phyloP scores from a whole-genome alignment of 2,329 filamentous ascomycete genomes.

The Exophiala aquamarina region DNA sequence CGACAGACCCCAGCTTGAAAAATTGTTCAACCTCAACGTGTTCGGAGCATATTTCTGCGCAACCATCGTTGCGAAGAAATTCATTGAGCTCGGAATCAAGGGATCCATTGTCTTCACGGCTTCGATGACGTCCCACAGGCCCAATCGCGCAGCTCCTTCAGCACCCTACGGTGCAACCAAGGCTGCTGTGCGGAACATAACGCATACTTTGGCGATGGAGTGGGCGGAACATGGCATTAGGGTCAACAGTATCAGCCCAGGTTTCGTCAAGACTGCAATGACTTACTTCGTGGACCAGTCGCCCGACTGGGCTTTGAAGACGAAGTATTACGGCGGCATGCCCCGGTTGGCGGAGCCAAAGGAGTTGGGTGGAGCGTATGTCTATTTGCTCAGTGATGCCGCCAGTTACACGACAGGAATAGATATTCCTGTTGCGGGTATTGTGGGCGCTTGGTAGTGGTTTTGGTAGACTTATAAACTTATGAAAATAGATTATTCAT shows the following conservation, averaged over 20 bases:
- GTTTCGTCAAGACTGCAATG: constrained; percentile 36
- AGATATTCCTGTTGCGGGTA: constrained; percentile 41
- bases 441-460: constrained; percentile 29
- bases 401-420: constrained; percentile 39
- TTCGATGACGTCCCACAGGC: constrained; percentile 50
- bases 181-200: constrained; percentile 63
- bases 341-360: constrained; percentile 53
- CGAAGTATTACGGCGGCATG: constrained; percentile 61
- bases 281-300: constrained; percentile 53
- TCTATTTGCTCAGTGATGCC: constrained; percentile 55
- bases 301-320: constrained; percentile 57
- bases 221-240: constrained; percentile 24
- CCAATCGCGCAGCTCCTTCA: constrained; percentile 47
- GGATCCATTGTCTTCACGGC: constrained; percentile 45
- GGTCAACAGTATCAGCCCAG: constrained; percentile 24
- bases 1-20: constrained; percentile 39
- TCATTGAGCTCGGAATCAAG: constrained; percentile 43
- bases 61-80: constrained; percentile 33
- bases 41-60: constrained; percentile 33
- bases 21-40: constrained; percentile 42
- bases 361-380: constrained; percentile 58
- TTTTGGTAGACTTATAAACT: too few relatives aligned
- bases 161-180: constrained; percentile 50
- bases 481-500: too few relatives aligned
- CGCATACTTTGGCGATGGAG: constrained; percentile 55